Conservation (phyloP, 768 basidiomycete species). For the Multifurca ochricompacta region DNA sequence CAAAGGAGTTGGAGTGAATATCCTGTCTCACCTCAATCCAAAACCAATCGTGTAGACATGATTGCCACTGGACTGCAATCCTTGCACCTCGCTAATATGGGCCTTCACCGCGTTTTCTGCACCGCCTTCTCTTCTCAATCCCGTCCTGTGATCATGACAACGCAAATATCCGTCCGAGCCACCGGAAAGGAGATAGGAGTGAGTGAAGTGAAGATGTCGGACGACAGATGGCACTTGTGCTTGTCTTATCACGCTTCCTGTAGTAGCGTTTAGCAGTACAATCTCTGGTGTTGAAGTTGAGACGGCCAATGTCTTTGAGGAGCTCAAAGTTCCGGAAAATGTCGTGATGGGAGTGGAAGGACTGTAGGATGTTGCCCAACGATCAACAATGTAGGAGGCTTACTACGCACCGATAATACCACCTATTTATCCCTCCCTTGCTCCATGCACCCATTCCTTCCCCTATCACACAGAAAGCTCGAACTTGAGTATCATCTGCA, state of each 20-base stretch:
- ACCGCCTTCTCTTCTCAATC: slow-evolving; percentile 38
- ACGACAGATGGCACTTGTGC: slow-evolving; percentile 47
- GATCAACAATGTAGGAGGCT: slow-evolving; percentile 31
- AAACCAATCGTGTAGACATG: slow-evolving; percentile 82
- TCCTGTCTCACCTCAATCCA: slow-evolving; percentile 58
- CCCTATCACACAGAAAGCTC: slow-evolving; percentile 51
- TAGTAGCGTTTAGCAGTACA: slow-evolving; percentile 63
- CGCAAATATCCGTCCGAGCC: slow-evolving; percentile 68
- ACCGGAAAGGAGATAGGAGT: slow-evolving; percentile 58
- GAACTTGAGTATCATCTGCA: slow-evolving; percentile 73
- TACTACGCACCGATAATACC: slow-evolving; percentile 62
- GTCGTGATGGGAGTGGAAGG: slow-evolving; percentile 31
- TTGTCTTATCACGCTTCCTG: slow-evolving; percentile 56
- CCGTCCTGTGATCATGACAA: slow-evolving; percentile 63
- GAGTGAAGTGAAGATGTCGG: slow-evolving; percentile 59
- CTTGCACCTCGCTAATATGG: slow-evolving; percentile 76
- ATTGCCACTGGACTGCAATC: slow-evolving; percentile 72
- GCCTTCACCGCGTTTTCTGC: slow-evolving; percentile 59
- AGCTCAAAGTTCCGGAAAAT: slow-evolving; percentile 40
- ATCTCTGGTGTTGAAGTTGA: slow-evolving; percentile 56
- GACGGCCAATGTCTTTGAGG: slow-evolving; percentile 50
- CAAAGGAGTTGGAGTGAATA: background rate
- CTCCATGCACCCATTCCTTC: slow-evolving; percentile 71
- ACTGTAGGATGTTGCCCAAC: slow-evolving; percentile 28
- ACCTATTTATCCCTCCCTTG: slow-evolving; percentile 81